These are phyloP conservation scores for Bipolaris cookei DNA, from an alignment of 2,329 filamentous ascomycete species.

Conservation along the genomic window DNA sequence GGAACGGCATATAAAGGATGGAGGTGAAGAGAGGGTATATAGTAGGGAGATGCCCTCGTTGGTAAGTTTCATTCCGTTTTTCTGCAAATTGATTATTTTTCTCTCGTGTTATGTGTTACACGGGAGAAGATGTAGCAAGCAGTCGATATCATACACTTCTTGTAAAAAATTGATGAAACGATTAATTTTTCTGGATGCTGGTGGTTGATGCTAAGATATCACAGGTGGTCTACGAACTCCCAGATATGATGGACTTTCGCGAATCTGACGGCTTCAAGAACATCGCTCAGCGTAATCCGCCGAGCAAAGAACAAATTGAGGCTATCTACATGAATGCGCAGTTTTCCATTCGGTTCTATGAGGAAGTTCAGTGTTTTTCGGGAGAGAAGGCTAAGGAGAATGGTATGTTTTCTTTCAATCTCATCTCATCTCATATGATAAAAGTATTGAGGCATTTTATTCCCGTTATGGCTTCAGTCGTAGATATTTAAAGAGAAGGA, in stretches of 20 bases:
- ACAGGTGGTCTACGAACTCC: slow-evolving; percentile 37
- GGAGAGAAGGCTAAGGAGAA: neutral
- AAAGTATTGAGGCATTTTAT: too few species aligned
- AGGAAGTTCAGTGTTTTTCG: slow-evolving; percentile 11
- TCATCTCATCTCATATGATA: neutral
- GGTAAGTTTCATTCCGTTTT: neutral
- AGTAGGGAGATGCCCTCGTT: slow-evolving; percentile 30
- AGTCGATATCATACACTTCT: too few species aligned
- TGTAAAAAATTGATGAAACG: too few species aligned
- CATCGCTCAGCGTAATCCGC: slow-evolving; percentile 32
- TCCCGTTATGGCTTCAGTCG: too few species aligned
- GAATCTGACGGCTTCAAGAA: slow-evolving; percentile 29
- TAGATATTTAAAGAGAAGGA: too few species aligned
- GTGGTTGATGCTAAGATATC: too few species aligned
- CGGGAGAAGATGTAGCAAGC: too few species aligned
- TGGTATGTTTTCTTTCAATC: neutral
- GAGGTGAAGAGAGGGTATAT: neutral
- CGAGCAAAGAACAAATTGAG: slow-evolving; percentile 25
- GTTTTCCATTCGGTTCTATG: slow-evolving; percentile 40
- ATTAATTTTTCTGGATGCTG: too few species aligned
- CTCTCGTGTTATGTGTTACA: neutral
- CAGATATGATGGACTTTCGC: slow-evolving; percentile 31
- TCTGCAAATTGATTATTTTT: neutral
- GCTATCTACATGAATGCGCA: slow-evolving; percentile 32
- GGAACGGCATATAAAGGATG: slow-evolving; percentile 9